Conservation (phyloP, 2,329 filamentous ascomycete genomes). For the Colletotrichum lupini region DNA sequence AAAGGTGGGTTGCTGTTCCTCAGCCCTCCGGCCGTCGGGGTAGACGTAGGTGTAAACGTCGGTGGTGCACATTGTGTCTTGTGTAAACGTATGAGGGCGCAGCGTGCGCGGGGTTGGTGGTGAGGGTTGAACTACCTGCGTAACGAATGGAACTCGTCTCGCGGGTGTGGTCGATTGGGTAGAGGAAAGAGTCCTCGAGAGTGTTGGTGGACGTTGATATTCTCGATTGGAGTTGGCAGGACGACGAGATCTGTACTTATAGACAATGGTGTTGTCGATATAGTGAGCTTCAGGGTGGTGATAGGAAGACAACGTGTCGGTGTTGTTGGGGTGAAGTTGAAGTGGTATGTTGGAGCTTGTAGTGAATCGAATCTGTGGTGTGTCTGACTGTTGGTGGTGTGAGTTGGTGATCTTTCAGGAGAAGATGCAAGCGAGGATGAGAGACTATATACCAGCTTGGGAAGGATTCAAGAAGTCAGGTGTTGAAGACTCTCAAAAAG, state of each 20-base stretch:
- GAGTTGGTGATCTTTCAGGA: conserved; percentile 12
- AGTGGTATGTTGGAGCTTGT: not conserved
- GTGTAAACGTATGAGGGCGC: conserved; percentile 26
- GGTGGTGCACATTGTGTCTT: conserved; percentile 61
- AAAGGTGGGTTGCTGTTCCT: conserved; percentile 48
- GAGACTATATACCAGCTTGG: conserved; percentile 24
- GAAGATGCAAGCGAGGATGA: not conserved
- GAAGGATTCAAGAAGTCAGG: not conserved
- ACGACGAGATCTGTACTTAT: conserved; percentile 26
- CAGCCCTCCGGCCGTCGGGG: conserved; percentile 54
- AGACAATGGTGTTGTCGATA: conserved; percentile 27
- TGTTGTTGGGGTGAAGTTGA: not conserved
- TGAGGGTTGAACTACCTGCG: conserved; percentile 20
- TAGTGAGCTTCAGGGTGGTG: conserved; percentile 24
- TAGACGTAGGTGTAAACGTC: conserved; percentile 59
- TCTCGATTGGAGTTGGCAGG: not conserved
- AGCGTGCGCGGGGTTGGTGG: conserved; percentile 22
- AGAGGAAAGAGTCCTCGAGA: not conserved
- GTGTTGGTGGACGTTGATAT: not conserved
- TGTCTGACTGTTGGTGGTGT: conserved; percentile 24
- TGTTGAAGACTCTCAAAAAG: not conserved
- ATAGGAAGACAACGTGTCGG: conserved; percentile 20
- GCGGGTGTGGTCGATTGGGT: not conserved
- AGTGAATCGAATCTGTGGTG: not conserved
- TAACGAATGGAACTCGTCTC: conserved; percentile 24